Evolutionary conservation across 1,139 yeast species (phyloP), one percentile per base, ranked within the genome.

Genomic region (Eremothecium cymbalariae): DNA sequence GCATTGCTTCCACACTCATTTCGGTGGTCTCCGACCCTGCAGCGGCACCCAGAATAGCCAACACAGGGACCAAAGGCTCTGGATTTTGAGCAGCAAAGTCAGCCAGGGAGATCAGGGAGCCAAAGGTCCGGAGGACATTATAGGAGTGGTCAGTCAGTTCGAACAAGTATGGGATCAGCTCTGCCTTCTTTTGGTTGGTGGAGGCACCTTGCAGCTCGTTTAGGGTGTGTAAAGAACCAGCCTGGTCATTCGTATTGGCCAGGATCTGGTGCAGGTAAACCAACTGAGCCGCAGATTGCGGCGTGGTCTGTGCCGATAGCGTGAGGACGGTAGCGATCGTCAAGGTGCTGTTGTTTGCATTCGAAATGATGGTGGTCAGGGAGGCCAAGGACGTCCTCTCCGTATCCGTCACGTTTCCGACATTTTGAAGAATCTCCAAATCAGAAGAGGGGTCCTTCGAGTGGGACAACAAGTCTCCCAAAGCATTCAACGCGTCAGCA

Each of bases 121-220:
- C 25, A 36, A 58, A 49, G 16, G 60, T 44, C 4, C 37, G 36
- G 4, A 48, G 40, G 18, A 58, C 48, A 33, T 57, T 41, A 8
- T 43, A 45, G 4, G 62, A 51, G 14, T 49, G 39, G 21, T 37
- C 36, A 16, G 55, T 18, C 25, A 55, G 38, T 15, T 41, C 33
- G 33, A 53, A 47, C 18, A 55, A 38, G 13, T 47, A 45, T 28
- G 55, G 53, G 19, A 46, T 34, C 31, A 47, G 47, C 22, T 41
- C 28, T 13, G 39, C 31, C 3, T 44, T 33, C 3, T 29, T 35
- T 33, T 28, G 31, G 27, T 8, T 36, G 31, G 12, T 33, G 13
- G 19, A 18, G 22, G 42, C 45, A 4, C 43, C 19, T 23, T 47
- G 42, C 34, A 55, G 32, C 9, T 31, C 28, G 8, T 38, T 44